Percentiles rank a stretch among this genome's conserved stretches.
Evolutionary conservation across 2,329 filamentous ascomycete genomes (phyloP).

Genomic region (Biscogniauxia sp.): DNA sequence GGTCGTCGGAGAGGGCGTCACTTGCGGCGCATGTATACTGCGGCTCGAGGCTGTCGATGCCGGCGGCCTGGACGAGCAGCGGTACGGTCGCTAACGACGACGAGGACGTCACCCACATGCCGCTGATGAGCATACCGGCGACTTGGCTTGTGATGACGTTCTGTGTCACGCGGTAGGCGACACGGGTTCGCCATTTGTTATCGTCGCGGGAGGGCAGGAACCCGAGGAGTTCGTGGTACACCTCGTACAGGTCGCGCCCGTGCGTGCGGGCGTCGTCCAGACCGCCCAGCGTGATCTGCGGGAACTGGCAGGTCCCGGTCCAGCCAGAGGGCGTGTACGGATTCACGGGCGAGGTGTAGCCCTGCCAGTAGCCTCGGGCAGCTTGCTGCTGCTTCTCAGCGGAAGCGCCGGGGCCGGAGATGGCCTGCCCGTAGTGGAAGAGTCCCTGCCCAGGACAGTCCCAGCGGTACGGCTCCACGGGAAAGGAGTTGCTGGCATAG

Average conservation of each 20-base stretch:
- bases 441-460: conserved; percentile 68
- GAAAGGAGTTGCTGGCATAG: conserved; percentile 75
- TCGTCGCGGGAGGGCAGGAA: conserved; percentile 59
- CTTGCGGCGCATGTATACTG: conserved; percentile 64
- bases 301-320: conserved; percentile 74
- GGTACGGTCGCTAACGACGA: conserved; percentile 37
- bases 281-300: conserved; percentile 71
- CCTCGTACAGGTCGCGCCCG: conserved; percentile 71
- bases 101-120: conserved; percentile 55
- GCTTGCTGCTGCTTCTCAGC: conserved; percentile 1
- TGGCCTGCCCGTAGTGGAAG: conserved; percentile 65
- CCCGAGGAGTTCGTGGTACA: conserved; percentile 67
- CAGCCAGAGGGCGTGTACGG: conserved; percentile 66
- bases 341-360: conserved; percentile 61
- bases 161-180: conserved; percentile 72
- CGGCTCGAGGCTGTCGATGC: conserved; percentile 72
- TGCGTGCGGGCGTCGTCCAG: conserved; percentile 74
- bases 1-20: conserved; percentile 38
- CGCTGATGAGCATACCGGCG: conserved; percentile 69
- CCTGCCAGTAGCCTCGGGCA: conserved; percentile 63
- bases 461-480: conserved; percentile 70
- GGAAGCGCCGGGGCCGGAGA: conserved; percentile 29
- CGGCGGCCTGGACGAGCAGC: conserved; percentile 50
- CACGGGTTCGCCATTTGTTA: conserved; percentile 39
- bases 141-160: conserved; percentile 83